Base-by-base conservation (phyloP, 257 asterid species). In the Nicotiana obtusifolia region DNA sequence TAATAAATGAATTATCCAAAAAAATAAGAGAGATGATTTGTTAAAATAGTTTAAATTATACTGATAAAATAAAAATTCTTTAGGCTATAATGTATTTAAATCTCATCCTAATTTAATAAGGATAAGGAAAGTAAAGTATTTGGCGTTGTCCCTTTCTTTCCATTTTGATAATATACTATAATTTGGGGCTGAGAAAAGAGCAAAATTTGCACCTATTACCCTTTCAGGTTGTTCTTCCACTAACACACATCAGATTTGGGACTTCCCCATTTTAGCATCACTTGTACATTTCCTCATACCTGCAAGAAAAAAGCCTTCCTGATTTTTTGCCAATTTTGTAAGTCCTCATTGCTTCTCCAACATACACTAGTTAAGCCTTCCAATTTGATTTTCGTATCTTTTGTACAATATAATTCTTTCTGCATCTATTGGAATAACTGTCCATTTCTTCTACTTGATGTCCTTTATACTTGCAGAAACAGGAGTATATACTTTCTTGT, bases 271-370 rank as follows among this genome's bases (percentile, higher is more conserved):
- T 90, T 16, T 87, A 73, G 61, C 87, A 87, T 81, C 80, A 84
- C 90, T 71, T 89, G 88, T 84, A 75, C 49, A 81, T 84, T 85
- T 84, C 41, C 84, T 82, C 81, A 68, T 56, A 69, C 81, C 81
- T 84, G 86, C 87, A 85, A 88, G 83, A 76, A 84, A 69, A 87
- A 87, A 53, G 83, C 82, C 82, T 49, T 81, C 89, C 89, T 82
- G 85, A 41, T 82, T 73, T 82, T 87, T 91, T 90, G 83, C 92
- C 94, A 90, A 81, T 82, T 93, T 86, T 88, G 97, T 87, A 85
- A 88, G 89, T 71, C 49, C 49, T n/a, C 47, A 69, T 41, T 41
- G 1, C 49, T 78, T 65, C 84, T 49, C 56, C 56, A 49, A 3
- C 0, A 49, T 49, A 49, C 16, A 11, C 56, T 41, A 20, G 10